Percentiles rank a stretch among this genome's conserved stretches.
Evolutionary conservation across 495 filamentous ascomycete genomes (phyloP).

Genomic region (Bacidia gigantensis): DNA sequence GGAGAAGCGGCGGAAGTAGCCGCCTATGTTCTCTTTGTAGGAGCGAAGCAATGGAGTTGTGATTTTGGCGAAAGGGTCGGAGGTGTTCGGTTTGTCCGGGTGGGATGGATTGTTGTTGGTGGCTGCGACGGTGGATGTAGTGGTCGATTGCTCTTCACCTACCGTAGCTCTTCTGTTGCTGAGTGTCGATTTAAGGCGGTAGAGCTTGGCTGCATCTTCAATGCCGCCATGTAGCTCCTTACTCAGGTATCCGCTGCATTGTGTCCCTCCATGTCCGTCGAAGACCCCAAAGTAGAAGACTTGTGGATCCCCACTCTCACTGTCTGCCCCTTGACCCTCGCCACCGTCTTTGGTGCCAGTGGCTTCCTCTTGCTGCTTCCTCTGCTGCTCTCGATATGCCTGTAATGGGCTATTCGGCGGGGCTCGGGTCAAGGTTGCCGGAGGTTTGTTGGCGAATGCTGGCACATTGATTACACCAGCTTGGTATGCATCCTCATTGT

Average conservation of each 20-base stretch:
- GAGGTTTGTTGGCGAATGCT: conserved; percentile 73
- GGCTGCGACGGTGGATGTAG: conserved; percentile 3
- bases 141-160: conserved; percentile 3
- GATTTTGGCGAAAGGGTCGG: conserved; percentile 22
- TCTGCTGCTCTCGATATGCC: conserved; percentile 16
- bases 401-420: conserved; percentile 29
- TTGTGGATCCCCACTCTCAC: conserved; percentile 74
- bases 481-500: conserved; percentile 92
- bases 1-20: conserved; percentile 83
- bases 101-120: neutral
- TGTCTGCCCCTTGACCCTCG: conserved; percentile 51
- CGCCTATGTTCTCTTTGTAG: conserved; percentile 76
- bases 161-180: conserved; percentile 16
- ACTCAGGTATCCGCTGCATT: conserved; percentile 77
- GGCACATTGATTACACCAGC: conserved; percentile 87
- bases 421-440: conserved; percentile 47
- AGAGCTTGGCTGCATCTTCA: conserved; percentile 59
- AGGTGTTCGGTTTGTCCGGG: conserved; percentile 16
- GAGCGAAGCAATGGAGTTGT: conserved; percentile 54
- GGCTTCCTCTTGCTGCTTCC: conserved; percentile 7
- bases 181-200: conserved; percentile 62
- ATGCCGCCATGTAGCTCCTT: conserved; percentile 80
- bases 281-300: conserved; percentile 96
- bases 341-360: conserved; percentile 16
- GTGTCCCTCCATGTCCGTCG: conserved; percentile 84